Evolutionary conservation across 2,329 filamentous ascomycete genomes (phyloP), one percentile per base, ranked within the genome.

Genomic region (Beauveria sp.): DNA sequence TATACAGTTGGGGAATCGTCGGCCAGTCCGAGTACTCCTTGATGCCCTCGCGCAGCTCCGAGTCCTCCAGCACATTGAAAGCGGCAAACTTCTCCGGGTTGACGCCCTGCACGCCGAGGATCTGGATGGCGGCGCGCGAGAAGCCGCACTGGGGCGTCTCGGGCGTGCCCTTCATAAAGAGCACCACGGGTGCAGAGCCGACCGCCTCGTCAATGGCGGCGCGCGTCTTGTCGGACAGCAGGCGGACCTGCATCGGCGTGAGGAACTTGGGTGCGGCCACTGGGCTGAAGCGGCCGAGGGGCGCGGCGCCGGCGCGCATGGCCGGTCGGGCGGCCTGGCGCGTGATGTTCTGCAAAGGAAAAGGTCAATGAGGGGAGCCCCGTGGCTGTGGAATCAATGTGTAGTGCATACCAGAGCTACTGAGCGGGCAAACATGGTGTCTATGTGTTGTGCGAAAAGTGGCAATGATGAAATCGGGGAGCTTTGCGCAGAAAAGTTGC

Each of bases 11-110:
- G 7, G 94, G 94, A 72, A 99, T 97, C 22, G 94, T 99, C 16
- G 94, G 94, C 94, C 94, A 99, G 73, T 97, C 94, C 2, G 92
- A 96, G 80, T 94, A 99, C 77, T 99, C 93, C 79, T 99, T 99
- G 79, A 99, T 96, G 57, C 94, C 93, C 76, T 87, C 79, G 68
- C 94, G 85, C 71, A 99, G 76, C 72, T 96, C 92, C 4, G 88
- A 76, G 73, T 97, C 92, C 77, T 97, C 94, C 61, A 99, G 77
- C 44, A 99, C 94, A 76, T 99, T 97, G 77, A 96, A 97, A 8
- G 94, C 93, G n/a, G 92, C 90, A 73, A 99, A 99, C 79, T 97
- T 97, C 66, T 84, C 82, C 18, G 94, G 94, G 77, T 97, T 90
- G 64, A 99, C 92, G 65, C 94, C 94, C 78, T 99, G 93, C 70